These are phyloP conservation scores for Echium plantagineum DNA, from an alignment of 257 asterid species.

Conservation along the genomic window DNA sequence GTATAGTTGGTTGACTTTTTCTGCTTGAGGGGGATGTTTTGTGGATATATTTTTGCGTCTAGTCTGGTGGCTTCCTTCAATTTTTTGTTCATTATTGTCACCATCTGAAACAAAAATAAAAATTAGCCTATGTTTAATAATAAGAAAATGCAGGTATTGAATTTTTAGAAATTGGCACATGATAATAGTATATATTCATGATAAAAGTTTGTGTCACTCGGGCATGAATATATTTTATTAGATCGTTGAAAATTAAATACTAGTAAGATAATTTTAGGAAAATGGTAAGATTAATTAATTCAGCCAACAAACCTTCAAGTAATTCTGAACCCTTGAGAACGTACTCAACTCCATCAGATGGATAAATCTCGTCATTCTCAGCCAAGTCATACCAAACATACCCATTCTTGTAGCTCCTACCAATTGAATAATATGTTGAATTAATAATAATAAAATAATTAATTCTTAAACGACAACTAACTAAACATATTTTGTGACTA, in stretches of 20 bases:
- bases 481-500: too few relatives aligned
- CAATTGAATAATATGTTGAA: background rate
- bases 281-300: background rate
- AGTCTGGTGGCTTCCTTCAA: slow-evolving; percentile 14
- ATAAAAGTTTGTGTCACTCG: too few relatives aligned
- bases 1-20: slow-evolving; percentile 9
- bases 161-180: too few relatives aligned
- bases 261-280: too few relatives aligned
- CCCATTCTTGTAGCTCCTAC: slow-evolving; percentile 85
- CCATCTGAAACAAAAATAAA: slow-evolving; percentile 20
- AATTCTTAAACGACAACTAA: background rate
- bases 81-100: slow-evolving; percentile 7
- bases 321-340: slow-evolving; percentile 82
- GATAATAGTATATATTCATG: too few relatives aligned
- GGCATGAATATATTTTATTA: too few relatives aligned
- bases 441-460: background rate
- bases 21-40: slow-evolving; percentile 21
- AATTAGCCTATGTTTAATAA: too few relatives aligned
- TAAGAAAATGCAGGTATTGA: too few relatives aligned
- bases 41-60: slow-evolving; percentile 23
- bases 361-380: slow-evolving; percentile 56
- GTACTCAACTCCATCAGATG: slow-evolving; percentile 78
- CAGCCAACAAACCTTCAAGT: slow-evolving; percentile 37
- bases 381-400: slow-evolving; percentile 85
- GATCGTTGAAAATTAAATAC: too few relatives aligned